Evolutionary conservation across 129 eudicot species (phyloP), one percentile per base, ranked within the genome.

Genomic region (Solidago caesia): DNA sequence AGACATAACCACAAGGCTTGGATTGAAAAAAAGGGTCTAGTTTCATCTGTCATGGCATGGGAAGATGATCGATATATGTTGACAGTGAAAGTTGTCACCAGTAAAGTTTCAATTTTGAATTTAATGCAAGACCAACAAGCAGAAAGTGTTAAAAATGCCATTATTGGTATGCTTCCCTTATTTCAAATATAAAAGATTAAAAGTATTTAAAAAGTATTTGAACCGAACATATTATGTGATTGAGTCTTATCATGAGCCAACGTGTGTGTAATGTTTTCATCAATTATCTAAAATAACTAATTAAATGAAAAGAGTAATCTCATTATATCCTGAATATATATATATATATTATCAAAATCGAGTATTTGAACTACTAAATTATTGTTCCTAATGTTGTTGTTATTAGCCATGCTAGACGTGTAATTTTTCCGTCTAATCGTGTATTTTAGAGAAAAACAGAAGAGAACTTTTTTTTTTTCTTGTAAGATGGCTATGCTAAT

Each of bases 11-110:
- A 79, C 83, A 79, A 72, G 78, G 43, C 39, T 72, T n/a, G 78
- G 79, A 66, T 66, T 72, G 67, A 7, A 73, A 33, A 62, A 55
- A 14, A 5, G 74, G 83, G 83, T 66, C 69, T 44, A 65, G 78
- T 56, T 53, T 56, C 64, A 79, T 13, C 78, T 79, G 83, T 72
- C 69, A 79, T 65, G 73, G 83, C 74, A 79, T 79, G 83, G 82
- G 74, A 25, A 65, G 69, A 66, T 79, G 69, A 72, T 65, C 55
- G n/a, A 33, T 73, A 45, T 79, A 49, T 61, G 69, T 79, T 49
- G 78, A 79, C 57, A 79, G 73, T 79, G 74, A 72, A 79, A 52
- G 64, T 45, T 79, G 53, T 79, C 78, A 45, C 41, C 65, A 73
- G 83, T 72, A 69, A 79, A 44, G 60, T 15, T 66, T 64, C 53